These are phyloP conservation scores for Sextonia rubra DNA, from an alignment of 164 flowering plant species.

Conservation along the genomic window DNA sequence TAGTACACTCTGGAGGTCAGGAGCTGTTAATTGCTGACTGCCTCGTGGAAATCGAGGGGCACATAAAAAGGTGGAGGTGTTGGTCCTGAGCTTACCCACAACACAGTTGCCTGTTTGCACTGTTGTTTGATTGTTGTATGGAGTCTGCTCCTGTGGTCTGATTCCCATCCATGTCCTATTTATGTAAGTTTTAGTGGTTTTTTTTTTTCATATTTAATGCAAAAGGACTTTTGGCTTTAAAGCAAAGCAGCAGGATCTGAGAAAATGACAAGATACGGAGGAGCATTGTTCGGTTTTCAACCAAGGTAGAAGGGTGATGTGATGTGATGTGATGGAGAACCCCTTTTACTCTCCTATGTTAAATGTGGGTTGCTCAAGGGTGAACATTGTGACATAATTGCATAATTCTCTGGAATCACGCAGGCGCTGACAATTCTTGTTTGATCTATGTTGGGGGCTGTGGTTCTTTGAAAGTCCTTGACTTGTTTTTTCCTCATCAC, in stretches of 20 bases:
- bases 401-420: not conserved
- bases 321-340: not conserved
- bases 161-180: conserved; percentile 6
- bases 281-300: not conserved
- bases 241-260: not conserved
- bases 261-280: not conserved
- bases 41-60: not conserved
- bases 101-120: too few relatives aligned
- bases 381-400: not conserved
- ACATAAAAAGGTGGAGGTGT: not conserved
- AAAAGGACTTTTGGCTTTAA: not conserved
- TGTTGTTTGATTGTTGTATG: not conserved
- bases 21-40: not conserved
- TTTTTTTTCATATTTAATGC: not conserved
- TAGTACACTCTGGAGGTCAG: conserved; percentile 34
- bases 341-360: not conserved
- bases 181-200: not conserved
- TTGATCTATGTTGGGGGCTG: not conserved
- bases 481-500: not conserved
- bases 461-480: not conserved
- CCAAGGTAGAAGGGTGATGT: not conserved
- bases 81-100: not conserved
- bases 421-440: not conserved
- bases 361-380: not conserved
- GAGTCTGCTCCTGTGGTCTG: conserved; percentile 2